These are phyloP conservation scores for Colletotrichum phormii DNA, from an alignment of 2,329 filamentous ascomycete genomes.

Conservation along the genomic window DNA sequence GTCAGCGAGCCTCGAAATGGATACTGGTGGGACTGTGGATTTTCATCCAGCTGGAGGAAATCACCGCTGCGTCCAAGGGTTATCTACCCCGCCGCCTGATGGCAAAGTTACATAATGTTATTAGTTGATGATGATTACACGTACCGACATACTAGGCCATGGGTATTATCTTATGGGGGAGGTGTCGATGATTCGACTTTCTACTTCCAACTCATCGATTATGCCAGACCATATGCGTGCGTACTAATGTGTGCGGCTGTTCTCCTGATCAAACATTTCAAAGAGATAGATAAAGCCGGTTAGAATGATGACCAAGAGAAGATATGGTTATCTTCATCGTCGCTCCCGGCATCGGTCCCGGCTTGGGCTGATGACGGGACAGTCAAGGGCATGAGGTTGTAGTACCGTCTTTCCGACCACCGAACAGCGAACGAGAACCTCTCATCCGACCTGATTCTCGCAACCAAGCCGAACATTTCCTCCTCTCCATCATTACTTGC, in stretches of 20 bases:
- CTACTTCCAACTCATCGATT: background rate
- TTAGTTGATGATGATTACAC: too few species aligned
- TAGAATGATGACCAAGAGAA: background rate
- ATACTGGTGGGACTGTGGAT: too few species aligned
- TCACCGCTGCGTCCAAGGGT: too few species aligned
- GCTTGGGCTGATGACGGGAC: too few species aligned
- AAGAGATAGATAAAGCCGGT: background rate
- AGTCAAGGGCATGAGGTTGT: too few species aligned
- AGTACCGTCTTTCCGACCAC: too few species aligned
- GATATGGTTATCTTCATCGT: background rate
- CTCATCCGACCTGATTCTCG: background rate
- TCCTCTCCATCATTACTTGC: background rate
- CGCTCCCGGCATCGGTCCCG: background rate
- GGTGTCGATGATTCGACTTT: background rate
- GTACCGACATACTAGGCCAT: background rate
- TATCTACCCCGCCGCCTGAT: too few species aligned
- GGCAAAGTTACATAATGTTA: too few species aligned
- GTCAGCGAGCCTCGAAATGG: too few species aligned
- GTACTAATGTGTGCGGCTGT: background rate
- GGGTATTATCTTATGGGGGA: background rate
- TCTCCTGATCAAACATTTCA: background rate
- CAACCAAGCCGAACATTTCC: background rate
- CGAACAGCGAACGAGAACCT: background rate
- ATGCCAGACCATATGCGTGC: background rate
- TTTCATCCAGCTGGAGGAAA: too few species aligned